These are phyloP conservation scores for Daldinia sp. DNA, from an alignment of 2,329 filamentous ascomycete species.

Conservation along the genomic window DNA sequence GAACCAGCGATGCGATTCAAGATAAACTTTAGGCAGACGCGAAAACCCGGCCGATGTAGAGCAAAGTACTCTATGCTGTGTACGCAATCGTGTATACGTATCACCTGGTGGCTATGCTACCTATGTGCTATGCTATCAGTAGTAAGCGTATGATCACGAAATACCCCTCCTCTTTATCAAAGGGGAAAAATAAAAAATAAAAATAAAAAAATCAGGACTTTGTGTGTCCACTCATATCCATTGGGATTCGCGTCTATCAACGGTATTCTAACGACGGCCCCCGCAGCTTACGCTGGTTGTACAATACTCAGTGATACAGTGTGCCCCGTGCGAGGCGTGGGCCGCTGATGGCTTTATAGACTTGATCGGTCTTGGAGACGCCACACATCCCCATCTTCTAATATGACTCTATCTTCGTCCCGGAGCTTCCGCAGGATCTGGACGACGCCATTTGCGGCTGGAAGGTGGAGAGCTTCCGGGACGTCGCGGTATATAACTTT, in stretches of 20 bases:
- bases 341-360: conserved; percentile 45
- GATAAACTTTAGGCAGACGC: conserved; percentile 8
- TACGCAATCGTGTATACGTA: conserved; percentile 3
- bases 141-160: background rate
- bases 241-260: background rate
- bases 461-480: conserved; percentile 75
- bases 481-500: conserved; percentile 85
- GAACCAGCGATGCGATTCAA: conserved; percentile 16
- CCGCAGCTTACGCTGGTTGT: background rate
- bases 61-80: background rate
- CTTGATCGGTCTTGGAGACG: conserved; percentile 53
- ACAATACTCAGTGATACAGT: background rate
- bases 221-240: background rate
- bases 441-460: conserved; percentile 78
- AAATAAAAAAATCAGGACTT: too few relatives aligned
- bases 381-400: conserved; percentile 53
- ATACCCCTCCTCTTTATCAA: background rate
- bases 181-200: too few relatives aligned
- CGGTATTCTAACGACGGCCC: background rate
- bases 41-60: conserved; percentile 5
- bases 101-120: conserved; percentile 2
- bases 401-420: conserved; percentile 71
- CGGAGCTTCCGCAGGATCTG: conserved; percentile 84
- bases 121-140: too few relatives aligned
- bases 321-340: background rate